These are phyloP conservation scores for Penicillium griseofulvum DNA, from an alignment of 2,329 filamentous ascomycete species.

Conservation along the genomic window DNA sequence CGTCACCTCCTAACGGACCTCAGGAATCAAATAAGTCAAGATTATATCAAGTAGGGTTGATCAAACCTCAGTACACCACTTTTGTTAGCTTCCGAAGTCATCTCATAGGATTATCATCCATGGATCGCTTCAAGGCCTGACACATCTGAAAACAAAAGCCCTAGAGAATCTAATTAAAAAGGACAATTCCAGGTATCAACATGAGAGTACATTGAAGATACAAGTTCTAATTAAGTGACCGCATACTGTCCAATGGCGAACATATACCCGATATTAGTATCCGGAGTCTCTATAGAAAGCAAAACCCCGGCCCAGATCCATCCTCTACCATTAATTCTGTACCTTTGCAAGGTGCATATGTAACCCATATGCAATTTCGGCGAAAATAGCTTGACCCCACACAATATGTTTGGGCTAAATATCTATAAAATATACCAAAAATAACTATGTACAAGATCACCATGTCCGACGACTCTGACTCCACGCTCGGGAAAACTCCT, in stretches of 20 bases:
- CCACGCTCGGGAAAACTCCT: slow-evolving; percentile 74
- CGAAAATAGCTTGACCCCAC: neutral
- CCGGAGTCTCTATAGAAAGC: neutral
- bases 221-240: neutral
- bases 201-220: neutral
- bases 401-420: neutral
- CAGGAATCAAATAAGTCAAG: neutral
- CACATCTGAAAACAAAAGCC: no score
- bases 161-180: neutral
- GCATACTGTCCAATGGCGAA: neutral
- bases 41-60: neutral
- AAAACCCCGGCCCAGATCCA: neutral
- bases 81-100: neutral
- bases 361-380: neutral
- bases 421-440: slow-evolving; percentile 3
- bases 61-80: no score
- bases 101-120: neutral
- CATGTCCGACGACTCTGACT: slow-evolving; percentile 40
- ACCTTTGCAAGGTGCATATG: neutral
- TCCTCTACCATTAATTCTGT: neutral
- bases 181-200: neutral
- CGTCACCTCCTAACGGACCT: neutral
- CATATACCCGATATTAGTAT: no score
- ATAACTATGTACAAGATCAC: slow-evolving; percentile 15
- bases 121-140: neutral